phyloP scores from a whole-genome alignment of 345 rosid genomes.

The Aegle marmelos region DNA sequence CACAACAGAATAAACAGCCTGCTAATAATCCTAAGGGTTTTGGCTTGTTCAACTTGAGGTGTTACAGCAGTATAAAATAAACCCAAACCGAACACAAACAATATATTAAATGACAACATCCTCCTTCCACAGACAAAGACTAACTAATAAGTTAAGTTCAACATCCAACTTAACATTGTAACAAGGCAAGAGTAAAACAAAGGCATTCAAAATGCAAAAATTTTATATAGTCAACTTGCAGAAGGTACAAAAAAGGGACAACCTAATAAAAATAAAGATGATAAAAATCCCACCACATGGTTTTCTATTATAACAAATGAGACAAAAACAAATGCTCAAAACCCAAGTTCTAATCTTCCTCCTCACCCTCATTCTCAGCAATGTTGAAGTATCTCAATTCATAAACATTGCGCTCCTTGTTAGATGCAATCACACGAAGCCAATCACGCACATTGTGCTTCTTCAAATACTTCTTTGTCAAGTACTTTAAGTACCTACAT shows the following conservation, averaged over 20 bases:
- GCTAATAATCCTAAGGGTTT: background rate
- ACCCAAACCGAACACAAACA: background rate
- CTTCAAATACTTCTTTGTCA: constrained; percentile 90
- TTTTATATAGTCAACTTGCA: constrained; percentile 3
- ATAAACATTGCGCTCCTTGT: constrained; percentile 80
- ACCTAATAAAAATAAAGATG: background rate
- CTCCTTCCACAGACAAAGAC: background rate
- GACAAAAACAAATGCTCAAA: background rate
- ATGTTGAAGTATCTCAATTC: constrained; percentile 95
- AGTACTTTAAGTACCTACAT: constrained; percentile 74
- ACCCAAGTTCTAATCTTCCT: constrained; percentile 54
- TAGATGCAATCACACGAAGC: constrained; percentile 86
- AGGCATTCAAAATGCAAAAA: background rate
- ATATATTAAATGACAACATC: background rate
- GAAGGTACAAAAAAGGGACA: background rate
- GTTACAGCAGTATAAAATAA: background rate
- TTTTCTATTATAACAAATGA: background rate
- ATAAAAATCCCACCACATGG: background rate
- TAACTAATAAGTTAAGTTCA: background rate
- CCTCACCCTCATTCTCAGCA: constrained; percentile 93
- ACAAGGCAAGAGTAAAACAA: background rate
- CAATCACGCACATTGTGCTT: constrained; percentile 94
- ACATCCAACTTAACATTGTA: background rate
- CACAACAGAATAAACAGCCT: constrained; percentile 37
- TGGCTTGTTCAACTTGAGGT: background rate